Conservation (phyloP, 2,329 filamentous ascomycete genomes). For the Ciborinia camelliae region DNA sequence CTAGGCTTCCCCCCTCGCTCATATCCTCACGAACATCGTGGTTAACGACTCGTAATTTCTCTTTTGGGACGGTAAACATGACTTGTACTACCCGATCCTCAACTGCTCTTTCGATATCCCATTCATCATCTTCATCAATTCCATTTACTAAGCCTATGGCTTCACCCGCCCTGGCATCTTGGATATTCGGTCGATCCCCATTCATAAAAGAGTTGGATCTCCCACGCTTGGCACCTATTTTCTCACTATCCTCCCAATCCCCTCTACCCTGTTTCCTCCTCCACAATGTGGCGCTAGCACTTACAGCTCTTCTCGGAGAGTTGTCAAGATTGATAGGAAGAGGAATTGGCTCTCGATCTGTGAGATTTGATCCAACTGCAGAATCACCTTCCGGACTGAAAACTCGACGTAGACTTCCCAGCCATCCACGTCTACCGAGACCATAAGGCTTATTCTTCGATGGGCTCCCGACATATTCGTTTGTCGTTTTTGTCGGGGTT, state of each 20-base stretch:
- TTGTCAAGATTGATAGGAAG: conserved; percentile 27
- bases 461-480: conserved; percentile 47
- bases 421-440: conserved; percentile 45
- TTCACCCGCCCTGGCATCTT: conserved; percentile 3
- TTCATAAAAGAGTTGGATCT: conserved; percentile 30
- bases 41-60: conserved; percentile 86
- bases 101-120: conserved; percentile 73
- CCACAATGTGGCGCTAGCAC: conserved; percentile 47
- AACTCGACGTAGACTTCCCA: conserved; percentile 58
- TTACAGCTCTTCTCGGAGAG: conserved; percentile 43
- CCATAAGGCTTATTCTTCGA: conserved; percentile 51
- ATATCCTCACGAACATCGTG: conserved; percentile 54
- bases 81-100: conserved; percentile 71
- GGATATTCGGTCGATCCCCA: conserved; percentile 1
- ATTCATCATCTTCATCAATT: conserved; percentile 48
- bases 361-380: background rate
- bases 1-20: conserved; percentile 40
- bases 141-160: background rate
- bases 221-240: conserved; percentile 3
- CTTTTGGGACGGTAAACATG: conserved; percentile 91
- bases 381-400: conserved; percentile 23
- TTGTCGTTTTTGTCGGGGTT: conserved; percentile 26
- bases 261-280: conserved; percentile 48
- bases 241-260: conserved; percentile 47
- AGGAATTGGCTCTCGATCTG: conserved; percentile 26